These are phyloP conservation scores for Primulina tabacum DNA, from an alignment of 257 asterid species.

Conservation along the genomic window DNA sequence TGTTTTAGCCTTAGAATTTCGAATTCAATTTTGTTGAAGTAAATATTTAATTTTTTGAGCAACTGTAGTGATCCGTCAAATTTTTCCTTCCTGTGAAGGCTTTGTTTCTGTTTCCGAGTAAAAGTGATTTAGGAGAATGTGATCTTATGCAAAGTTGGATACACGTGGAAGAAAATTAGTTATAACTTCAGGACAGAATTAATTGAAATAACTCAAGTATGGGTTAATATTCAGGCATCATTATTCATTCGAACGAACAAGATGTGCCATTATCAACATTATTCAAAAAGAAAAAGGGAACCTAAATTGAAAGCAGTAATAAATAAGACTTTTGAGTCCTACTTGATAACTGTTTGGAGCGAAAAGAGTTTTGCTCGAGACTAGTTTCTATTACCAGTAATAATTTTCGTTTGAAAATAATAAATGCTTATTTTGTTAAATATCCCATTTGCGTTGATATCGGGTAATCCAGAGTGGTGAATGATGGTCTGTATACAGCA, in stretches of 20 bases:
- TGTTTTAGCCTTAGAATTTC: not conserved
- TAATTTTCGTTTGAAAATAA: not conserved
- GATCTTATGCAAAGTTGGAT: constrained; percentile 1
- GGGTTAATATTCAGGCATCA: constrained; percentile 5
- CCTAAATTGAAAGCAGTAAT: not conserved
- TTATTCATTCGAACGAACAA: not conserved
- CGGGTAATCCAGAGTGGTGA: not conserved
- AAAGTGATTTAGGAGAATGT: constrained; percentile 4
- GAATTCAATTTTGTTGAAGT: constrained; percentile 5
- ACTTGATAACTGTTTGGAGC: not conserved
- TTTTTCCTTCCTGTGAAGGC: constrained; percentile 6
- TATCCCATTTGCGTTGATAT: not conserved
- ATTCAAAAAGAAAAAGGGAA: not conserved
- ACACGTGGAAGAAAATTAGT: not conserved
- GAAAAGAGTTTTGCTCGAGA: not conserved
- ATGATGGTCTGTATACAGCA: not conserved
- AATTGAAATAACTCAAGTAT: not conserved
- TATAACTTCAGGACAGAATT: not conserved
- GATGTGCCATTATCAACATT: not conserved
- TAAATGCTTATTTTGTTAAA: too few species aligned
- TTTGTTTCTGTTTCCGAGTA: not conserved
- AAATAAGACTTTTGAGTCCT: not conserved
- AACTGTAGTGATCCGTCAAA: constrained; percentile 25
- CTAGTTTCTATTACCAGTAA: not conserved
- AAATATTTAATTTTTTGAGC: constrained; percentile 16